Conservation (phyloP, 2,329 filamentous ascomycete genomes). For the Colletotrichum coccodes region DNA sequence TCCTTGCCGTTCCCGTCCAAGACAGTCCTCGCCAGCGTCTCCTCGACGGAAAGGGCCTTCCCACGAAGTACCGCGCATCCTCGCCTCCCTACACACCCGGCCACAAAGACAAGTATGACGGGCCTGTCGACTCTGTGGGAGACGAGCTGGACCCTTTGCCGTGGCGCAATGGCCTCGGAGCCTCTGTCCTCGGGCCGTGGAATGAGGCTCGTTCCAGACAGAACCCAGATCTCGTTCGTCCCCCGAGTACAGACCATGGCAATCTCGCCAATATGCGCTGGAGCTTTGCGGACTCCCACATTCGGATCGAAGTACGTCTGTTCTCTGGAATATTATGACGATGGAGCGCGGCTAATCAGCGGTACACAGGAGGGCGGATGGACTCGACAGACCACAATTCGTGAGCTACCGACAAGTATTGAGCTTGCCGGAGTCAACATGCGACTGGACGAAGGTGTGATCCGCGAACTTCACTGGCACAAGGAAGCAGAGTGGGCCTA, state of each 20-base stretch:
- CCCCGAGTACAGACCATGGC: constrained; percentile 78
- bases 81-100: constrained; percentile 67
- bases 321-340: not conserved
- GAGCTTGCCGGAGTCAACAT: constrained; percentile 83
- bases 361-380: constrained; percentile 73
- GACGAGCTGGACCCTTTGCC: constrained; percentile 72
- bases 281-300: constrained; percentile 74
- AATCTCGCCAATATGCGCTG: constrained; percentile 78
- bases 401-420: constrained; percentile 72
- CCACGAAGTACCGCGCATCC: constrained; percentile 51
- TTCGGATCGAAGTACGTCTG: constrained; percentile 68
- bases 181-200: constrained; percentile 75
- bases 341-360: not conserved
- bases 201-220: constrained; percentile 76
- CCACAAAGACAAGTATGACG: constrained; percentile 70
- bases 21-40: constrained; percentile 68
- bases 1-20: constrained; percentile 36
- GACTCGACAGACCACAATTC: constrained; percentile 78
- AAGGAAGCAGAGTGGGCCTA: constrained; percentile 84
- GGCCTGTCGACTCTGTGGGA: constrained; percentile 68
- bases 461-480: constrained; percentile 84
- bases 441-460: constrained; percentile 78
- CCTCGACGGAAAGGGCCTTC: constrained; percentile 58
- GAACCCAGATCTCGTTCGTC: constrained; percentile 77
- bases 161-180: constrained; percentile 71